A percentile compares a stretch with the other conserved stretches of the same genome.
These are phyloP conservation scores for Magnaporthiopsis poae DNA, from an alignment of 2,329 filamentous ascomycete genomes.

Conservation along the genomic window DNA sequence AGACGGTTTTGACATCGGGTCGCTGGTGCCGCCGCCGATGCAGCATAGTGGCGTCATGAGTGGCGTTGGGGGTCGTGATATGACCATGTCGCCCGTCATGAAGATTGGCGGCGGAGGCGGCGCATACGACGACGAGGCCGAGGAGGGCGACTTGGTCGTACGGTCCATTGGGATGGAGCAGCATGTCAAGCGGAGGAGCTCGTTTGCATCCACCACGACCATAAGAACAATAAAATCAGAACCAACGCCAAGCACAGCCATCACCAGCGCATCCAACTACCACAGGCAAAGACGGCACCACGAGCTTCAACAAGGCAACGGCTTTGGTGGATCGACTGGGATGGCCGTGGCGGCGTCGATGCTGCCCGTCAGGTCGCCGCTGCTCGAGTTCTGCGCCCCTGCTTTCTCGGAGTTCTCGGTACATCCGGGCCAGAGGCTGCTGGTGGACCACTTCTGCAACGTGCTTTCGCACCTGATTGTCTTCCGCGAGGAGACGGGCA, in stretches of 20 bases:
- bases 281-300: constrained; percentile 1
- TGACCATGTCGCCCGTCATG: background rate
- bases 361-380: constrained; percentile 28
- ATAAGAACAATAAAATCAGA: constrained; percentile 1
- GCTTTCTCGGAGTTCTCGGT: constrained; percentile 48
- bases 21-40: background rate
- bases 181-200: constrained; percentile 1
- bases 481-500: constrained; percentile 51
- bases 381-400: constrained; percentile 42
- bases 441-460: constrained; percentile 55
- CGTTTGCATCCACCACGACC: constrained; percentile 1
- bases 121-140: background rate
- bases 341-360: constrained; percentile 10
- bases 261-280: background rate
- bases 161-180: constrained; percentile 1
- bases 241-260: background rate
- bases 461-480: constrained; percentile 56
- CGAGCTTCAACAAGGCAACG: constrained; percentile 25
- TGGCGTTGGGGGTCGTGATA: background rate
- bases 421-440: constrained; percentile 41
- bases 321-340: background rate
- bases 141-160: background rate
- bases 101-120: background rate
- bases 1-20: background rate
- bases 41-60: background rate